Base-by-base conservation (phyloP, 2,329 filamentous ascomycete species). In the Botrytis tulipae region DNA sequence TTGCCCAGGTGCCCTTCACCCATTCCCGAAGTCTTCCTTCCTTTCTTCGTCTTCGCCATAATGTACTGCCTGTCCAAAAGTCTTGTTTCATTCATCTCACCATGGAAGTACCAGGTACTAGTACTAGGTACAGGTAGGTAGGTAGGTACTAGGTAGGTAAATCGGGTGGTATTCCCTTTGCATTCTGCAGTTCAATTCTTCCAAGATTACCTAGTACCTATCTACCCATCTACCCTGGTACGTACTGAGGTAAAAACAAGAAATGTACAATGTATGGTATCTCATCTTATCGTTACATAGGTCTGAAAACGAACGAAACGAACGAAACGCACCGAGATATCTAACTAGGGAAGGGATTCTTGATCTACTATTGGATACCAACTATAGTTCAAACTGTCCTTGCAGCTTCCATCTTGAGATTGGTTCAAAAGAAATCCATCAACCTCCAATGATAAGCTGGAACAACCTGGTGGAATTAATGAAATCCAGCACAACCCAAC, bases 371-470 rank as follows among this genome's bases (percentile, higher is more conserved):
- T 77, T 76, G 73, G 74, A 73, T 72, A 57, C 48, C 29, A 29
- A 42, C 35, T 66, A 22, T 69, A 61, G 63, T 70, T 73, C 75
- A 57, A 29, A 69, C 70, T 76, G 75, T 73, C 73, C 72, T 70
- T 73, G 67, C 70, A 73, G 48, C 32, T 59, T 22, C 60, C 54
- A 25, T 29, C n/a, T 29, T 37, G 57, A 69, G 48, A 77, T 77
- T 77, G 76, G 73, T 54, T 70, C 44, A 61, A 37, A 25, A 40
- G 46, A 40, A 65, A 44, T 65, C 40, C 51, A 54, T 40, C 29
- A 29, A 29, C 54, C 40, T 44, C 76, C 75, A 78, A 77, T 77
- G 54, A 76, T 32, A 69, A 51, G 12, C 42, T 54, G 48, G 61
- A 72, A 73, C 37, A 37, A 46, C 71, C 71, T 73, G 25, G 46